These are phyloP conservation scores for Paramyrothecium sp. DNA, from an alignment of 2,329 filamentous ascomycete genomes.

Conservation along the genomic window DNA sequence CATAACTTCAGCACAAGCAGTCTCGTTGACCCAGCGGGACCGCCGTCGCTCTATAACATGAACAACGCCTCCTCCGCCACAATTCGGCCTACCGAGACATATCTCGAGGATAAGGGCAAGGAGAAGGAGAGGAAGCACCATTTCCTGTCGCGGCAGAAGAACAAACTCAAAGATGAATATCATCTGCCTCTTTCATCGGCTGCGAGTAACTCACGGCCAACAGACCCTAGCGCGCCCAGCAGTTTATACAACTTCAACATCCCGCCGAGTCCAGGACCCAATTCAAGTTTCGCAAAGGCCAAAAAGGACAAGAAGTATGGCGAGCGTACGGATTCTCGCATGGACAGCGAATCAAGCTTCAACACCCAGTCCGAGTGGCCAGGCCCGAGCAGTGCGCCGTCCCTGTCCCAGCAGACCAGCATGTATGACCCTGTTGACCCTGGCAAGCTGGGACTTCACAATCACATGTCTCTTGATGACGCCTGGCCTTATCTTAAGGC, in stretches of 20 bases:
- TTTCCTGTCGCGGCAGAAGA: conserved; percentile 75
- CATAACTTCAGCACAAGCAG: conserved; percentile 71
- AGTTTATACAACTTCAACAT: conserved; percentile 78
- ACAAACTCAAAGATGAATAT: conserved; percentile 75
- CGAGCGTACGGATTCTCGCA: conserved; percentile 53
- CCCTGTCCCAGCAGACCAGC: conserved; percentile 39
- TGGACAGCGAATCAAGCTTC: conserved; percentile 51
- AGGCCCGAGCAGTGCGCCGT: conserved; percentile 51
- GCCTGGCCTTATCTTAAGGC: conserved; percentile 81
- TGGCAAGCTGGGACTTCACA: conserved; percentile 56
- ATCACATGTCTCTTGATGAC: conserved; percentile 72
- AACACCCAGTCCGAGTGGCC: conserved; percentile 47
- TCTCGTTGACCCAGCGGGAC: conserved; percentile 57
- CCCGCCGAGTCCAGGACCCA: conserved; percentile 68
- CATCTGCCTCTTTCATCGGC: conserved; percentile 73
- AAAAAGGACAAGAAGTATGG: conserved; percentile 85
- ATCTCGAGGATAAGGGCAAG: conserved; percentile 47
- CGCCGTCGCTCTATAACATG: conserved; percentile 66
- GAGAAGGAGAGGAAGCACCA: conserved; percentile 79
- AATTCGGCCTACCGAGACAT: conserved; percentile 62
- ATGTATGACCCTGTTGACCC: conserved; percentile 55
- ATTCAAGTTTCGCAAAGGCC: conserved; percentile 72
- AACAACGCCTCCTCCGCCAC: conserved; percentile 78
- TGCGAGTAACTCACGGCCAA: conserved; percentile 72
- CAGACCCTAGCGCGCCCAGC: conserved; percentile 71